Evolutionary conservation across 257 asterid genomes (phyloP), one percentile per base, ranked within the genome.

Genomic region (Rubia yunnanensis): DNA sequence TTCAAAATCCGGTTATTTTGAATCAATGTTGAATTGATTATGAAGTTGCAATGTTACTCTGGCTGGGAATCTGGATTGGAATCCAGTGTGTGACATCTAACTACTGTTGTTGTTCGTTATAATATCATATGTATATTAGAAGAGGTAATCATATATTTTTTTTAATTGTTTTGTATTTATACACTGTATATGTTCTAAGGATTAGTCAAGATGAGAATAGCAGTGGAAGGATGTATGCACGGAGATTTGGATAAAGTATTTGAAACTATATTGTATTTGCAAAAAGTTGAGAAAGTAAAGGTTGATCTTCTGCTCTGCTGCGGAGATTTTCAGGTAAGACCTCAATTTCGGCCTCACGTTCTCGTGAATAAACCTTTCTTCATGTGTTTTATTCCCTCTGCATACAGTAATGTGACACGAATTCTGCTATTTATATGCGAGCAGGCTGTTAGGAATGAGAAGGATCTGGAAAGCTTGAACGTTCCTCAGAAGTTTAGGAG

Each of bases 161-260:
- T n/a, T n/a, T n/a, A n/a, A n/a, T n/a, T n/a, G n/a, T n/a, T n/a
- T n/a, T n/a, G n/a, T n/a, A n/a, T n/a, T n/a, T n/a, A n/a, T n/a
- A n/a, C n/a, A n/a, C n/a, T n/a, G n/a, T n/a, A n/a, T 60, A 44
- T 4, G 50, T 62, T 73, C 54, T n/a, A 23, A 32, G 10, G 26
- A 58, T 57, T 23, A 31, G 39, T 60, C 23, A 71, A 84, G 82
- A 92, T 92, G 99, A 87, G 72, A 81, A 92, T 92, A 72, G 99
- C 99, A 28, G 88, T 92, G 22, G 97, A 92, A 81, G 99, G 99
- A 9, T 92, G 99, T 77, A 89, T 89, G 96, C 99, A 89, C 61
- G 99, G 99, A 67, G 99, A 92, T 56, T 72, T 92, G 81, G 99
- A 92, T 67, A 84, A 82, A 71, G 96, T 92, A 9, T 92, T 87